Conservation (phyloP, 2,329 filamentous ascomycete genomes). For the Arthrocladium fulminans region DNA sequence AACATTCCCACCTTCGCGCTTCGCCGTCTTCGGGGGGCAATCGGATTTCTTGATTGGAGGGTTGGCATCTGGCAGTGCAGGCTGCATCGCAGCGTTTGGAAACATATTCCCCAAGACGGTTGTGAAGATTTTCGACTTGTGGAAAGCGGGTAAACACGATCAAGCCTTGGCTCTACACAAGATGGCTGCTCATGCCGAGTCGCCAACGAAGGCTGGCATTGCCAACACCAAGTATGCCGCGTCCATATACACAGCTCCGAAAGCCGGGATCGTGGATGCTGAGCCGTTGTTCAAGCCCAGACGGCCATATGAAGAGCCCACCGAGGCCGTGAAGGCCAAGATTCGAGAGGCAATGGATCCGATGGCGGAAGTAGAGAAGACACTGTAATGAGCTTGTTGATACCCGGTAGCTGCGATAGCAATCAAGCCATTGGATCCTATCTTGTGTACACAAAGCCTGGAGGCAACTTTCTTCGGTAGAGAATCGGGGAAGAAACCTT, state of each 20-base stretch:
- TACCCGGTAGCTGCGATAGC: not conserved
- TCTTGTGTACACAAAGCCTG: too few relatives aligned
- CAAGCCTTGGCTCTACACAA: constrained; percentile 55
- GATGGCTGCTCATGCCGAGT: constrained; percentile 56
- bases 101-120: constrained; percentile 51
- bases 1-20: constrained; percentile 45
- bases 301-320: constrained; percentile 49
- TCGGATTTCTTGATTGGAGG: constrained; percentile 59
- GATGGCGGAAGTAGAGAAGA: constrained; percentile 14
- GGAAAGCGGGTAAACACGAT: constrained; percentile 45
- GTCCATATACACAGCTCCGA: constrained; percentile 48
- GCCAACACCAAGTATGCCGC: constrained; percentile 61
- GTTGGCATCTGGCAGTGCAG: constrained; percentile 44
- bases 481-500: too few relatives aligned
- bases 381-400: constrained; percentile 7
- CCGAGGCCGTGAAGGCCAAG: constrained; percentile 36
- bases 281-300: constrained; percentile 49
- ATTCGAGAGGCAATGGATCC: constrained; percentile 30
- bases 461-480: too few relatives aligned
- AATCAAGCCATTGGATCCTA: too few relatives aligned
- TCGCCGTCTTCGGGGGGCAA: constrained; percentile 63
- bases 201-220: constrained; percentile 57
- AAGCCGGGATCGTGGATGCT: constrained; percentile 52
- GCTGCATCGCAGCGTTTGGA: constrained; percentile 50
- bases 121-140: constrained; percentile 53